Evolutionary conservation across 345 rosid genomes (phyloP), one percentile per base, ranked within the genome.

Genomic region (Rubroshorea leprosula): DNA sequence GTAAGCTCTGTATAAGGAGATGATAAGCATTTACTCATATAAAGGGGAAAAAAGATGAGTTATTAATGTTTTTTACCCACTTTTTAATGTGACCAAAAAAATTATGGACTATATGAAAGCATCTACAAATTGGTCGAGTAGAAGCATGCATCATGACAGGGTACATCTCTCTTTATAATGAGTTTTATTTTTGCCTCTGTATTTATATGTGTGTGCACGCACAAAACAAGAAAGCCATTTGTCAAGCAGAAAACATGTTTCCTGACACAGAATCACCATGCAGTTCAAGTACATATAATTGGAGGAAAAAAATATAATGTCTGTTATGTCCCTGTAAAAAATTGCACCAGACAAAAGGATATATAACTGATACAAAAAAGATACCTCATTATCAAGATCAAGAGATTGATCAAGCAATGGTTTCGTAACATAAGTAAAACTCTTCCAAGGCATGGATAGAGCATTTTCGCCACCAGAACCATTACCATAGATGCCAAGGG

Each of bases 381-480:
- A 25, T 80, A 94, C 99, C 97, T 87, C 80, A 18, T 69, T 51
- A 23, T 71, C 78, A 64, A 74, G 76, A 69, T 68, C 72, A 51
- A 63, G 61, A 58, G 78, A 79, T 48, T 70, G 81, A 77, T 80
- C 66, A 61, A 80, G 72, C 50, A 90, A 47, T 55, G 93, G 70
- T 67, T 71, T 84, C 11, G 83, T 81, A 61, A 87, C 57, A 63
- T 90, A 94, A 24, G 74, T 77, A 58, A 94, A 90, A 62, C 67
- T 69, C 69, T 85, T 84, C 99, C 99, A 94, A 52, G 90, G 93
- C 88, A 64, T 69, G 55, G 60, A 55, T 27, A 55, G 66, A 56
- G 58, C 48, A 55, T 25, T 68, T 69, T 60, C 75, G 71, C 65
- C 76, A 45, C 57, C 50, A 22, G 56, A 58, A 60, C 39, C 54